phyloP scores from a whole-genome alignment of 2,329 filamentous ascomycete genomes.

The Didymellaceae sp. region DNA sequence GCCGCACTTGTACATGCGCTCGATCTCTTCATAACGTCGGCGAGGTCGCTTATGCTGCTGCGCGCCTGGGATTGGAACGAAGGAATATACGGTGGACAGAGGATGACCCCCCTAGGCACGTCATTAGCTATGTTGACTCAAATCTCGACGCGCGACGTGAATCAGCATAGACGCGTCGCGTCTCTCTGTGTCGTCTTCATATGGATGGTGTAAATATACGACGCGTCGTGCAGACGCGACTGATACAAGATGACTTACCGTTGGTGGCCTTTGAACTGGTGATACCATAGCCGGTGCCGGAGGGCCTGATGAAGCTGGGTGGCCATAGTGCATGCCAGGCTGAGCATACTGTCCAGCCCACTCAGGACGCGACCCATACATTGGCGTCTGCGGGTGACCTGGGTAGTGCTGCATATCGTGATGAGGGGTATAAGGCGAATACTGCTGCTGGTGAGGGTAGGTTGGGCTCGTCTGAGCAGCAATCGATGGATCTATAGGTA shows the following conservation, averaged over 20 bases:
- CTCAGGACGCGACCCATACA: constrained; percentile 74
- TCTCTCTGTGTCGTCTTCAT: background rate
- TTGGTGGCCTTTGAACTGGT: constrained; percentile 66
- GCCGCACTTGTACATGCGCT: constrained; percentile 99
- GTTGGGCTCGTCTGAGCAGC: constrained; percentile 90
- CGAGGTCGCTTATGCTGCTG: constrained; percentile 97
- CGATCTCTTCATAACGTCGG: constrained; percentile 95
- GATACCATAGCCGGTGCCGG: constrained; percentile 64
- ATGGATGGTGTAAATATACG: background rate
- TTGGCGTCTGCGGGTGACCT: constrained; percentile 63
- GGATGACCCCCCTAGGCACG: constrained; percentile 56
- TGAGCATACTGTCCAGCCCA: constrained; percentile 68
- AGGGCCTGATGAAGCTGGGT: constrained; percentile 65
- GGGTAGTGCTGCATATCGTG: constrained; percentile 85
- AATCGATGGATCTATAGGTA: constrained; percentile 99
- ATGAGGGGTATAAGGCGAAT: constrained; percentile 84
- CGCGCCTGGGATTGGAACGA: constrained; percentile 94
- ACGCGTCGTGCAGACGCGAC: background rate
- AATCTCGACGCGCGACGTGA: background rate
- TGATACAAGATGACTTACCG: constrained; percentile 58
- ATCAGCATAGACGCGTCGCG: background rate
- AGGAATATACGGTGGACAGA: constrained; percentile 87
- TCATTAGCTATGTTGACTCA: constrained; percentile 21
- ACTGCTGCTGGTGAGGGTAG: constrained; percentile 79
- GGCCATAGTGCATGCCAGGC: constrained; percentile 54